Evolutionary conservation across 805 yeast genomes (phyloP), one percentile per base, ranked within the genome.

Genomic region (Lachancea waltii): DNA sequence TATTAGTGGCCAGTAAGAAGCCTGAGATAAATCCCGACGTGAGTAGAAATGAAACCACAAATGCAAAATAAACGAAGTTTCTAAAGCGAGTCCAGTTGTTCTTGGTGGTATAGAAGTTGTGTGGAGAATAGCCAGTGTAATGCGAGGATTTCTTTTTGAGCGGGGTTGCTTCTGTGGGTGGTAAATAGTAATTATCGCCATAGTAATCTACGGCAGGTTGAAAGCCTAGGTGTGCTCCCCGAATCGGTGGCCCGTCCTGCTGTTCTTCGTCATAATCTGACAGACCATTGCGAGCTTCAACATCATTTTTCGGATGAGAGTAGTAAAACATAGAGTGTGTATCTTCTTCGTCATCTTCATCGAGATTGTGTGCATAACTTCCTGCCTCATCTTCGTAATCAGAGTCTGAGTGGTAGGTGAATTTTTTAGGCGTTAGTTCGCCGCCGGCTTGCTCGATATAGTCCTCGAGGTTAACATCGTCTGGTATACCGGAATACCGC

Each of bases 21-120:
- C 97, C 97, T 51, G 81, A 68, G 4, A 83, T 66, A 52, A 90
- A 86, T 1, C 95, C 95, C 21, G 82, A 57, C 1, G 78, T 65
- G 8, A 85, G 59, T n/a, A 85, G 66, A 10, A 72, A 56, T 11
- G 75, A 47, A 9, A 64, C 62, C 19, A 64, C 50, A 10, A 62
- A 48, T 5, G 62, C 50, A 32, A 65, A 54, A 40, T 63, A 64
- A 20, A 67, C 37, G 27, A 60, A 57, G 33, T 58, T 60, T 30
- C 57, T 61, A n/a, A 67, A 36, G 15, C 50, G 54, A 13, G 57
- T 57, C 49, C 65, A 51, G 1, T 55, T 41, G 0, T 58, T 47
- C 36, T 50, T 56, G 22, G 53, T 57, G 2, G 62, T 63, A 41
- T 58, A 60, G 37, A 65, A 73, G 44, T 73, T 69, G 51, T 73